Evolutionary conservation across 257 asterid genomes (phyloP), one percentile per base, ranked within the genome.

Genomic region (Gentiana macrophylla): DNA sequence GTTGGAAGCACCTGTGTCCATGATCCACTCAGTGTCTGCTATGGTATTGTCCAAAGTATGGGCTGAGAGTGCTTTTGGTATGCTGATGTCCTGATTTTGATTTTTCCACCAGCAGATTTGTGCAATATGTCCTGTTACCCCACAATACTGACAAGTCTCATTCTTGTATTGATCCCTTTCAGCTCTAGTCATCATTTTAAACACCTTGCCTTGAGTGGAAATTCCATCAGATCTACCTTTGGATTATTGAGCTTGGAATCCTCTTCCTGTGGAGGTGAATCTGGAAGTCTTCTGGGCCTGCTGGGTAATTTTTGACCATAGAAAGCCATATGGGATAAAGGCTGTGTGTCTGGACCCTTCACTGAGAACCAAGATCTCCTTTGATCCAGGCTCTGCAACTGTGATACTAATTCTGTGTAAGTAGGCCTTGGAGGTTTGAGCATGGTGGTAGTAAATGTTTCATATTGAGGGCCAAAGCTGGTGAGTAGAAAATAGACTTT

Each of bases 391-490:
- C 33, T 52, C 8, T 52, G 56, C 1, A 32, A 3, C 5, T 52
- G 56, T 4, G 35, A 32, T 4, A 52, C 33, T 5, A 52, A 1
- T 6, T 52, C 56, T 4, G 56, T 3, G 37, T 52, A 52, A 24
- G 56, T 52, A 4, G 38, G 56, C 8, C 38, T 52, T 52, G 38
- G 56, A 32, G 56, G 56, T 52, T 52, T 32, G 2, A 52, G 35
- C 56, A 32, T 32, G 11, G 37, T 52, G 5, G 56, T 52, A 5
- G 56, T 52, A 8, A 52, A 52, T 1, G 38, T 13, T 7, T 52
- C 56, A 34, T 52, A 52, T 32, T 52, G 6, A 10, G 52, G 52
- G 3, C 52, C 32, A 49, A 49, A 24, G 5, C 52, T 7, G n/a
- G 52, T 49, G 4, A 52, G 56, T 4, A 52, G 56, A 6, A 35